Evolutionary conservation across 257 asterid genomes (phyloP).

Genomic region (Fraxinus anomala): DNA sequence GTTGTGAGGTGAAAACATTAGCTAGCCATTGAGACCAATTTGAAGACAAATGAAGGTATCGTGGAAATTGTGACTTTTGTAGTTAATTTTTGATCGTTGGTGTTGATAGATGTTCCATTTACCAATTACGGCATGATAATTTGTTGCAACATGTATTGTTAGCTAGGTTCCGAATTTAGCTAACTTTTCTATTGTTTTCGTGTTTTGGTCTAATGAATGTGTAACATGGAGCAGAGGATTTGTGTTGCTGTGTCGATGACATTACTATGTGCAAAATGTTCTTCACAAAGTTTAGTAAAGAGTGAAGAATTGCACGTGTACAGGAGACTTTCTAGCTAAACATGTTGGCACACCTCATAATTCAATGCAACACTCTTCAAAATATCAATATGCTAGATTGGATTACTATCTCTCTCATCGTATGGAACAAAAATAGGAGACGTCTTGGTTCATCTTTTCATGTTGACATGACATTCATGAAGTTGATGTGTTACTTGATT

Average conservation of each 20-base stretch:
- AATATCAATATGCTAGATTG: too few species aligned
- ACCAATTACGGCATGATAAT: slow-evolving; percentile 9
- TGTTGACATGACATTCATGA: too few species aligned
- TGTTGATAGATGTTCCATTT: slow-evolving; percentile 20
- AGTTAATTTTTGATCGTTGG: slow-evolving; percentile 18
- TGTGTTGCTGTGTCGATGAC: neutral
- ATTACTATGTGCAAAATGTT: too few species aligned
- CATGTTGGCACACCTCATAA: too few species aligned
- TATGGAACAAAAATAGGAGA: too few species aligned
- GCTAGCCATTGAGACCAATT: slow-evolving; percentile 15
- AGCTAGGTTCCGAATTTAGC: neutral
- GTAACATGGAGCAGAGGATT: neutral
- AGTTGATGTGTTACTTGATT: too few species aligned
- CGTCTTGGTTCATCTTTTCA: too few species aligned
- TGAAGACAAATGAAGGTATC: slow-evolving; percentile 13
- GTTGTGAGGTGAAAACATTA: slow-evolving; percentile 25
- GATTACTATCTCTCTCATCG: too few species aligned
- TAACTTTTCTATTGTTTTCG: neutral
- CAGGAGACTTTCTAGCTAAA: too few species aligned
- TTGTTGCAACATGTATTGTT: slow-evolving; percentile 19
- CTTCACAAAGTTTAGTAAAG: too few species aligned
- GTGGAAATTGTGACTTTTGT: slow-evolving; percentile 17
- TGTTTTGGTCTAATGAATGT: neutral
- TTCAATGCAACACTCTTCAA: too few species aligned
- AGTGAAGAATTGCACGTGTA: too few species aligned